Conservation (phyloP, 2,329 filamentous ascomycete genomes). For the Teratosphaeria pseudoeucalypti region DNA sequence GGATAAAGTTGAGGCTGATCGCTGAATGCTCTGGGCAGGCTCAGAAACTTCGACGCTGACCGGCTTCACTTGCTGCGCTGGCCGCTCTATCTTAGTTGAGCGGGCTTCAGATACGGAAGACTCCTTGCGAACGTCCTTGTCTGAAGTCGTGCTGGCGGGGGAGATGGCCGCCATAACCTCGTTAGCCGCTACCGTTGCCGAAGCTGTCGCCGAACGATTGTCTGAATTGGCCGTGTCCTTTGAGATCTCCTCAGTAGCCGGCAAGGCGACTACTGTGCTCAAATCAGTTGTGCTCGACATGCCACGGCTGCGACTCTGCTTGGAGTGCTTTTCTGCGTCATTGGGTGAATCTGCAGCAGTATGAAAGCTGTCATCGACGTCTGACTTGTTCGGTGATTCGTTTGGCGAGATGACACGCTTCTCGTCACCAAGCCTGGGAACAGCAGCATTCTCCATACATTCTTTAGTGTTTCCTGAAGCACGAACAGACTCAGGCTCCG, state of each 20-base stretch:
- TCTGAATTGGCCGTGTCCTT: not conserved
- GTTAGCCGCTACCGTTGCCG: not conserved
- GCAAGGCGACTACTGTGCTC: not conserved
- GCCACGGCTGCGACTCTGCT: not conserved
- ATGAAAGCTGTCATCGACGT: slow-evolving; percentile 24
- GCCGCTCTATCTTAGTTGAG: not conserved
- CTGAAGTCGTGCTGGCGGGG: not conserved
- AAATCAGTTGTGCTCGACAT: not conserved
- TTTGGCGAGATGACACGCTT: not conserved
- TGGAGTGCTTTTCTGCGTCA: not conserved
- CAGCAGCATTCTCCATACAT: not conserved
- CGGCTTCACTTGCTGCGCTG: not conserved
- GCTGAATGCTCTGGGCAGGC: slow-evolving; percentile 1
- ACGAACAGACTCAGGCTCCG: not conserved
- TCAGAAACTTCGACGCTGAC: not conserved
- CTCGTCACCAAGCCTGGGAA: not conserved
- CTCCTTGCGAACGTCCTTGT: not conserved
- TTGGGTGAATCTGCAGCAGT: slow-evolving; percentile 19
- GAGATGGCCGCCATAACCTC: not conserved
- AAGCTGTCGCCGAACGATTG: not conserved
- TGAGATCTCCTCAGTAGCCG: not conserved
- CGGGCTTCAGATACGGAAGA: not conserved
- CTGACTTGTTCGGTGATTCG: slow-evolving; percentile 3
- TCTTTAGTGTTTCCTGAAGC: not conserved
- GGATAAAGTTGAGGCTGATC: slow-evolving; percentile 5